A percentile compares a stretch with the other conserved stretches of the same genome.
Evolutionary conservation across 257 asterid species (phyloP).

Genomic region (Ligustrum vulgare): DNA sequence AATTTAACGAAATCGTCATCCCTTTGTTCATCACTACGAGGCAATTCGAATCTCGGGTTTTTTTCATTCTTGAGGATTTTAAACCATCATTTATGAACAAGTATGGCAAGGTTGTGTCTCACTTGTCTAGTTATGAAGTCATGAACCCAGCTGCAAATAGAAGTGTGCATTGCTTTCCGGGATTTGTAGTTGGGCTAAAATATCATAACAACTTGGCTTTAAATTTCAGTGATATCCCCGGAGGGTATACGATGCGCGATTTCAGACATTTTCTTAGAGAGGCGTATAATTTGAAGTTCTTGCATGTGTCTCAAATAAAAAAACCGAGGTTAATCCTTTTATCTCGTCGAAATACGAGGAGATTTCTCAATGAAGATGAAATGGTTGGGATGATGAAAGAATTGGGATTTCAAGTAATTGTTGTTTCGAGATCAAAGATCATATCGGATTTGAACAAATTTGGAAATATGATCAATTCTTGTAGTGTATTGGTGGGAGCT

Average conservation of each 20-base stretch:
- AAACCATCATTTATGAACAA: slow-evolving; percentile 45
- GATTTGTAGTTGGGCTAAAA: slow-evolving; percentile 47
- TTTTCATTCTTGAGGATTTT: slow-evolving; percentile 46
- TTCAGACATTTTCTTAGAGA: slow-evolving; percentile 17
- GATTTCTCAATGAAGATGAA: slow-evolving; percentile 34
- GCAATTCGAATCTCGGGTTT: slow-evolving; percentile 43
- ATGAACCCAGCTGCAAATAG: slow-evolving; percentile 40
- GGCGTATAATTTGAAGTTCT: slow-evolving; percentile 7
- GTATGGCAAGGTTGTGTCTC: slow-evolving; percentile 40
- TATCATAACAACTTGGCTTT: slow-evolving; percentile 43
- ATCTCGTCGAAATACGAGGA: slow-evolving; percentile 48
- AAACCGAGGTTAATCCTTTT: slow-evolving; percentile 46
- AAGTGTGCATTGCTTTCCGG: slow-evolving; percentile 55
- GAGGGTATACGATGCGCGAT: slow-evolving; percentile 16
- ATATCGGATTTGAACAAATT: slow-evolving; percentile 45
- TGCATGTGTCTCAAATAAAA: slow-evolving; percentile 11
- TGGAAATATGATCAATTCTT: slow-evolving; percentile 40
- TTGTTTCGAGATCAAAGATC: slow-evolving; percentile 33
- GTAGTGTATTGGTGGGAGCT: slow-evolving; percentile 58
- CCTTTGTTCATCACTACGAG: slow-evolving; percentile 50
- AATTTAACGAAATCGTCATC: slow-evolving; percentile 51
- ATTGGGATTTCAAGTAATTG: slow-evolving; percentile 43
- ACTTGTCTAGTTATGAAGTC: slow-evolving; percentile 37
- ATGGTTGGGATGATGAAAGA: slow-evolving; percentile 37
- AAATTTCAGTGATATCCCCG: slow-evolving; percentile 17